Base-by-base conservation (phyloP, 441 rosid species). In the Melastoma candidum region DNA sequence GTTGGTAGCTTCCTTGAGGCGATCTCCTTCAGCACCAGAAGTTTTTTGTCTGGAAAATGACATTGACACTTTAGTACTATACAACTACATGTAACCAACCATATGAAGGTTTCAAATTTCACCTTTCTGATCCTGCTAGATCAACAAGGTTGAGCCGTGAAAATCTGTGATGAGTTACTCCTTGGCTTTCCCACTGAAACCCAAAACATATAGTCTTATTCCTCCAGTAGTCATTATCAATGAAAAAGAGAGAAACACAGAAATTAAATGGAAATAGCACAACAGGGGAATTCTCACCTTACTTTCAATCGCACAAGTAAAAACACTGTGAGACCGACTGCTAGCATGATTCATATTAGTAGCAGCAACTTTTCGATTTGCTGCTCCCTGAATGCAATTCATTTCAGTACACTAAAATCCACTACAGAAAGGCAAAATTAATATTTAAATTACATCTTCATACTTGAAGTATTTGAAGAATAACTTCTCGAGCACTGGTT, bases 21-120 rank as follows among this genome's bases (percentile, higher is more conserved):
- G 96, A 65, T 94, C 97, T 64, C 97, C 99, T 75, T 94, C 99
- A 60, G 99, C 97, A 51, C 97, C 96, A 66, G 99, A 94, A 72
- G 90, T 85, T 76, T 94, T 94, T 64, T 94, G 99, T 71, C 97
- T 94, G 67, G 48, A 47, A 46, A 51, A 53, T 61, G 11, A 39
- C 10, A 13, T 55, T 43, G 53, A 24, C 45, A 70, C 64, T 57
- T 52, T 51, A 47, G 26, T 29, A 49, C 17, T 44, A 46, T 22
- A 25, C 14, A 27, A 56, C 26, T 45, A 17, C 22, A 17, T 41
- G 45, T 46, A 11, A 27, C n/a, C 41, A 22, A 17, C 12, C 8
- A 7, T 2, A 13, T 27, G 1, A 11, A 56, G 32, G n/a, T 2
- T 10, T 12, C 27, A 1, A 46, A 17, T 43, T 44, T 9, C 83